phyloP scores from a whole-genome alignment of 371 early-diverging fungal genomes.

The Mucor racemosus region DNA sequence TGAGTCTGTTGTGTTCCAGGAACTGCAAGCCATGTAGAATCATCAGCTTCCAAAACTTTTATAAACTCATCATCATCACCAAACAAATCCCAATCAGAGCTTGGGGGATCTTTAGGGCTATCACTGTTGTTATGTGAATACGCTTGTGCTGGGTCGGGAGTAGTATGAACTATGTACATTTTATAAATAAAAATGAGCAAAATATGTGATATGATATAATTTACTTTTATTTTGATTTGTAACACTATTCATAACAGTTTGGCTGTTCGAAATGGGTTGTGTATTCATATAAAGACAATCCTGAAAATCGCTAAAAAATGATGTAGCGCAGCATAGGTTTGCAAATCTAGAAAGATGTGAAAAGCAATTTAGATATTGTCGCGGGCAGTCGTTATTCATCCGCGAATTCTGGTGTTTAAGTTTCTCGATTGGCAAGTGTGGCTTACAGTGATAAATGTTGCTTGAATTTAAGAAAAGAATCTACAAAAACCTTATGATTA shows the following conservation, averaged over 20 bases:
- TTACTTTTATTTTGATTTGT: not conserved
- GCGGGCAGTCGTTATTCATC: too few species aligned
- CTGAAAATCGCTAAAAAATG: not conserved
- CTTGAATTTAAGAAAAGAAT: too few species aligned
- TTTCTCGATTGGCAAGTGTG: too few species aligned
- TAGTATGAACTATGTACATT: not conserved
- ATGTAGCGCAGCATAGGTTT: not conserved
- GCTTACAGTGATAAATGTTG: too few species aligned
- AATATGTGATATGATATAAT: not conserved
- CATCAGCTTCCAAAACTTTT: not conserved
- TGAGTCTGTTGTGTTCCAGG: not conserved
- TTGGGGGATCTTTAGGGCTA: not conserved
- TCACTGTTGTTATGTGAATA: not conserved
- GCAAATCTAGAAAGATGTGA: not conserved
- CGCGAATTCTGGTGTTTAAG: too few species aligned
- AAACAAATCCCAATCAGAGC: not conserved
- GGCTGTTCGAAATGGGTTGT: not conserved
- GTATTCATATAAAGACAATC: not conserved
- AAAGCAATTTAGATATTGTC: not conserved
- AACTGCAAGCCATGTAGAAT: not conserved
- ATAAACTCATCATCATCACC: not conserved
- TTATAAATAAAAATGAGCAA: not conserved
- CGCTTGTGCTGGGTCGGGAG: not conserved
- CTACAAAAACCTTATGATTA: too few species aligned
- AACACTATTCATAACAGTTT: not conserved